phyloP scores from a whole-genome alignment of 202 grass and related monocot species.

The Setaria italica region DNA sequence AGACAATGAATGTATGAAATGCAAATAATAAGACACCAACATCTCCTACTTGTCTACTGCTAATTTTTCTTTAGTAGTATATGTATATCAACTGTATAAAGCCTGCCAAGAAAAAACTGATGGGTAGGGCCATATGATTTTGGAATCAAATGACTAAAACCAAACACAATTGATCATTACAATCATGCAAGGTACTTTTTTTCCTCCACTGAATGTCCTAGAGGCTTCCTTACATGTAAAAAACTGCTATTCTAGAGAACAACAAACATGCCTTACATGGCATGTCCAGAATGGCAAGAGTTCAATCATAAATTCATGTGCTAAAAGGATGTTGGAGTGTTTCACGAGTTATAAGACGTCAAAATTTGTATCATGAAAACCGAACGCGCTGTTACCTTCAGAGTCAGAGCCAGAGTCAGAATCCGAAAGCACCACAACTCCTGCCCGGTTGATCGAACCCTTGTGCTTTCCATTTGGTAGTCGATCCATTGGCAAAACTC shows the following conservation, averaged over 20 bases:
- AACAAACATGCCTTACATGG: slow-evolving; percentile 10
- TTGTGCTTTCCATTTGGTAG: slow-evolving; percentile 38
- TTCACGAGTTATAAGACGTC: not conserved
- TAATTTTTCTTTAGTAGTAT: slow-evolving; percentile 25
- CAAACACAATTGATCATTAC: slow-evolving; percentile 8
- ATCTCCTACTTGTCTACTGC: not conserved
- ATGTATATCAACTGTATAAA: slow-evolving; percentile 19
- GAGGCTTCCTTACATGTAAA: not conserved
- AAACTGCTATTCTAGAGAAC: not conserved
- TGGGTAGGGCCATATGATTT: not conserved
- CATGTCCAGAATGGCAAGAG: slow-evolving; percentile 20
- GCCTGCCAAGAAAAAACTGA: not conserved
- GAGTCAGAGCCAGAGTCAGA: slow-evolving; percentile 42
- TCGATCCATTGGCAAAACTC: slow-evolving; percentile 30
- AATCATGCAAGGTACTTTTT: not conserved
- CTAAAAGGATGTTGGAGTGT: not conserved
- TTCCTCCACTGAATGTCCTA: not conserved
- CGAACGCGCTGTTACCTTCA: slow-evolving; percentile 55
- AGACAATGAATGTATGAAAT: not conserved
- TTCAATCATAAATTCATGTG: slow-evolving; percentile 25
- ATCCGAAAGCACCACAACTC: slow-evolving; percentile 47
- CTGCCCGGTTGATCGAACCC: not conserved
- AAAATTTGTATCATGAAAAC: slow-evolving; percentile 24
- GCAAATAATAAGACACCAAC: slow-evolving; percentile 22
- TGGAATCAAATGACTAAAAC: not conserved